Base-by-base conservation (phyloP, 179 eudicot genomes). In the Monotropa hypopitys region DNA sequence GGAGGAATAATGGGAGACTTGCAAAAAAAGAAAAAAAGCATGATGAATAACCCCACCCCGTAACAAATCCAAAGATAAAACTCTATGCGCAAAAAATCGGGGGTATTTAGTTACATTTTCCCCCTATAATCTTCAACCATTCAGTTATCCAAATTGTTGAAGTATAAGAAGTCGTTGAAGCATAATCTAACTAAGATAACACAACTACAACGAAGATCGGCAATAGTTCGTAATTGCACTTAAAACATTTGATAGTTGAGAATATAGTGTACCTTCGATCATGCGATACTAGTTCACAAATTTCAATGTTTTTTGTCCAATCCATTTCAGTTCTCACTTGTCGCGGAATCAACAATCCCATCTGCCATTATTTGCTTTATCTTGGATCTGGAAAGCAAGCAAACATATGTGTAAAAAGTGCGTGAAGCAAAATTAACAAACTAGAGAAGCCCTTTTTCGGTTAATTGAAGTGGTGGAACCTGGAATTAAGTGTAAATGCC, bases 271-370 rank as follows among this genome's bases (percentile, higher is more conserved):
- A 94, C 98, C 92, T 88, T 75, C 86, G 89, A 84, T 94, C 97
- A 45, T 73, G 84, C 45, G 94, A 90, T 73, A 87, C 97, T 74
- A 88, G 76, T 83, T 94, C 98, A 85, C 98, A 94, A 72, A 92
- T 92, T 82, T 89, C 92, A 62, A 92, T 92, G 87, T 86, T 88
- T 75, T 88, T 91, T 30, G 90, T 85, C 97, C 97, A 94, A 76
- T 94, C 94, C 84, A 88, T 82, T 81, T 91, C 98, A 73, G 90
- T 49, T 92, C 75, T 94, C 97, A 84, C 89, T 87, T 59, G 97
- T 94, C 7, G 97, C 97, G 76, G 89, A 73, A 81, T 75, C 86
- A 67, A 92, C 96, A 80, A 92, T 92, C 68, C 88, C 97, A 4
- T 87, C 74, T 46, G 89, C 89, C 89, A 84, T 84, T 7, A 30